Base-by-base conservation (phyloP, 305 asterid genomes). In the Fraxinus albicans region DNA sequence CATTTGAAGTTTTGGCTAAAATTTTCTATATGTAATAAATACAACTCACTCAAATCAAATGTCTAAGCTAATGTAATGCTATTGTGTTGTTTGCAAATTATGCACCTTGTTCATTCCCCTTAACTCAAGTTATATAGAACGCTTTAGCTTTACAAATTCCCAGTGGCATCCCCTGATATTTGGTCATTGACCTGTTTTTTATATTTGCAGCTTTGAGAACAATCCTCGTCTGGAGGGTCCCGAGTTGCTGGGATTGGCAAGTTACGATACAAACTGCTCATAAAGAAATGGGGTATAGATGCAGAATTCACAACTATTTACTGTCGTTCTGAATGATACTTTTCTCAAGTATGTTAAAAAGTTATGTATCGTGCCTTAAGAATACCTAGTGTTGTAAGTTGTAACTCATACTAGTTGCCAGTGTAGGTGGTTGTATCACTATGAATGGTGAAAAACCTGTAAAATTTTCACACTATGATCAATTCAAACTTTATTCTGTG, bases 151-250 rank as follows among this genome's bases (percentile, higher is more conserved):
- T 15, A 47, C 58, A 5, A 47, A 15, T 17, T 17, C 19, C 1
- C 2, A 47, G 1, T 0, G 58, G 27, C n/a, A 21, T 53, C 60
- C 33, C 0, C 75, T 78, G 47, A 44, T 81, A 79, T 76, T 85
- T 78, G 76, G 83, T 47, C 25, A 53, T 53, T 81, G 58, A 31
- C 55, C 35, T 36, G 42, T 42, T 73, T 5, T 72, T 6, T 44
- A 29, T 25, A 29, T 83, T 82, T 88, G 89, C 93, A 96, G 99
- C 91, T 96, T 94, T 42, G 98, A 94, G 91, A 92, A 94, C 88
- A 94, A 94, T 82, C 97, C 97, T 85, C 96, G 92, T 47, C 89
- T 96, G 81, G 98, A 96, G 90, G 98, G 98, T 81, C 98, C 99
- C 3, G 98, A 93, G 91, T 89, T 96, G 94, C 94, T 81, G 91